Evolutionary conservation across 1,139 yeast species (phyloP), one percentile per base, ranked within the genome.

Genomic region (Nakaseomyces nivariensis): DNA sequence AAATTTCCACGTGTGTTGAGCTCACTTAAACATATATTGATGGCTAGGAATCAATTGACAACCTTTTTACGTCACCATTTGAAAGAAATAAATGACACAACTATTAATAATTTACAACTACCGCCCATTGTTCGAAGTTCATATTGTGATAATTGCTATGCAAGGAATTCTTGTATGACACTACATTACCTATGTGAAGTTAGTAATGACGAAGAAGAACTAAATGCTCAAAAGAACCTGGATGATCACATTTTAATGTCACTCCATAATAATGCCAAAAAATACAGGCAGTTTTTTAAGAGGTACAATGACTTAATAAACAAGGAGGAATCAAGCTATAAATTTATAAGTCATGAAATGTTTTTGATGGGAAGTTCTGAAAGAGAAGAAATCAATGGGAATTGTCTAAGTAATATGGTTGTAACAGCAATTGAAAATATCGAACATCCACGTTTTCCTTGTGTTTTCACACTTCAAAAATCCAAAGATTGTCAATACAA

Each of bases 221-320:
- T 13, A 1, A 6, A 17, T 4, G 10, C 7, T 5, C n/a, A 13
- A 6, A 17, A 7, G 0, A 64, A 61, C 0, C 56, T 79, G 4
- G 82, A 88, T 0, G 63, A 59, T 0, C 88, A 82, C 57, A 63
- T 87, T 44, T 63, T 70, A 4, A 11, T 5, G 8, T 11, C 42
- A 5, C 42, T 38, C 11, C 10, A 11, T 24, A 68, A 69, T 1
- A 55, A 58, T 38, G 61, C 62, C 3, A 48, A 32, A 1, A 45
- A 31, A n/a, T 59, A 62, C 42, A 51, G 52, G 9, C 68, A 67
- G 1, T 92, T 85, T 62, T 84, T 79, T 63, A 70, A 72, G 34
- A 76, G 81, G 50, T 92, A 96, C 95, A 87, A 85, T 60, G 68
- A 69, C 8, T 66, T 89, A 10, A 71, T 92, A n/a, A 76, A 84